Conservation (phyloP, 257 asterid genomes). For the Solanum habrochaites region DNA sequence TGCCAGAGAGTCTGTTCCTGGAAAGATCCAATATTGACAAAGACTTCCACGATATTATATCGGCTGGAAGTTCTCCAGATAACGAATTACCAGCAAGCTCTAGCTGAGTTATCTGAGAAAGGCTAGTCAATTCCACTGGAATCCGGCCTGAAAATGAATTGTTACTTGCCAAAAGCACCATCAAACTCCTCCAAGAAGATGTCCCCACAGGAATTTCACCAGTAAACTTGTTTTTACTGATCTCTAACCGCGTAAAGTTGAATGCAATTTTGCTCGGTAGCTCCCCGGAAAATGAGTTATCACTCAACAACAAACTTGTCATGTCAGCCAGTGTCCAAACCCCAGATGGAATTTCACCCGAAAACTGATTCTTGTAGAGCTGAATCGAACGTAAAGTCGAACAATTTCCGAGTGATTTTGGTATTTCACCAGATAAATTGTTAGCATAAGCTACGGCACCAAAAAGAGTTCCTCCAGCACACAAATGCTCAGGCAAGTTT, state of each 20-base stretch:
- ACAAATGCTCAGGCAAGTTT: constrained; percentile 52
- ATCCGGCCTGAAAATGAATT: constrained; percentile 50
- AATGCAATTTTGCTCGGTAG: constrained; percentile 45
- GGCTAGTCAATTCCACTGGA: constrained; percentile 50
- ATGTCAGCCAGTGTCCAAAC: constrained; percentile 43
- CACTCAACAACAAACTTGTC: constrained; percentile 46
- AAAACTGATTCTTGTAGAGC: constrained; percentile 38
- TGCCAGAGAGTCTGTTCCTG: constrained; percentile 48
- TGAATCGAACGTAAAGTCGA: constrained; percentile 37
- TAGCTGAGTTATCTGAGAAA: constrained; percentile 32
- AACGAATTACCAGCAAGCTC: constrained; percentile 60
- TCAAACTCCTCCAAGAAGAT: constrained; percentile 46
- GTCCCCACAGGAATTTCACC: constrained; percentile 46
- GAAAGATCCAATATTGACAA: constrained; percentile 40
- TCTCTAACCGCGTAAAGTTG: constrained; percentile 59
- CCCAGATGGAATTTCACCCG: constrained; percentile 60
- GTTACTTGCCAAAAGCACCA: constrained; percentile 58
- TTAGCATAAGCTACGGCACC: constrained; percentile 59
- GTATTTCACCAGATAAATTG: constrained; percentile 56
- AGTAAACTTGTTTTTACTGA: constrained; percentile 47
- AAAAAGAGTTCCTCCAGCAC: constrained; percentile 39
- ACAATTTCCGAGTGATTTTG: constrained; percentile 50
- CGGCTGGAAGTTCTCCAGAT: constrained; percentile 49
- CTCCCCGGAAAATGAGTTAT: constrained; percentile 52
- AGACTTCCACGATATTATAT: constrained; percentile 60